Base-by-base conservation (phyloP, 2,329 filamentous ascomycete species). In the Cercospora janseana region DNA sequence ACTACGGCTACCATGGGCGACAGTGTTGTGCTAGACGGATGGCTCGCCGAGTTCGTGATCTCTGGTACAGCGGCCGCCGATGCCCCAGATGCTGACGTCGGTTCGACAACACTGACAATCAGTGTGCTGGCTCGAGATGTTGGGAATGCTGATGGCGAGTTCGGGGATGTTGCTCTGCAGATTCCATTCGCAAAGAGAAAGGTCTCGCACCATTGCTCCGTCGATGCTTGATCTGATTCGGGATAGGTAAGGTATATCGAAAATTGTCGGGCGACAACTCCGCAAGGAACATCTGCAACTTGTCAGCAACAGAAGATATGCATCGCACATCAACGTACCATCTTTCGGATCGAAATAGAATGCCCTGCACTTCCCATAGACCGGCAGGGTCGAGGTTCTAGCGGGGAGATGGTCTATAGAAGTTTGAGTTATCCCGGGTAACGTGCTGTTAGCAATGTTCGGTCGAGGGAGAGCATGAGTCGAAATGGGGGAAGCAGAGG, bases 321-420 rank as follows among this genome's bases (percentile, higher is more conserved):
- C 5, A 6, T n/a, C 15, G 8, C 26, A 6, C 13, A 21, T 9
- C 6, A n/a, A n/a, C 44, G 21, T 38, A 46, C 44, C 32, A 5
- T 37, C 24, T 38, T 46, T 63, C 6, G 57, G 48, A 31, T 69
- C 65, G 52, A 70, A 72, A 20, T 52, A 49, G 15, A 43, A 37
- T 37, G 40, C 40, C 16, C 46, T 51, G 20, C 54, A 54, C 4
- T 31, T 28, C n/a, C 44, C 44, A 37, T 16, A 34, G 16, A 47
- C 45, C 18, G 44, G 43, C 21, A 35, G 37, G 13, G 28, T 41
- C 13, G 21, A 20, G 18, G 20, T 28, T 12, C 32, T 27, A 8
- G 41, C n/a, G 32, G 18, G 15, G 23, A 24, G 13, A 27, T 4
- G 13, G 49, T 37, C 54, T 56, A 53, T 53, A 46, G 48, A 49